Evolutionary conservation across 176 grass and related monocot species (phyloP).

Genomic region (Hordeum vulgare): DNA sequence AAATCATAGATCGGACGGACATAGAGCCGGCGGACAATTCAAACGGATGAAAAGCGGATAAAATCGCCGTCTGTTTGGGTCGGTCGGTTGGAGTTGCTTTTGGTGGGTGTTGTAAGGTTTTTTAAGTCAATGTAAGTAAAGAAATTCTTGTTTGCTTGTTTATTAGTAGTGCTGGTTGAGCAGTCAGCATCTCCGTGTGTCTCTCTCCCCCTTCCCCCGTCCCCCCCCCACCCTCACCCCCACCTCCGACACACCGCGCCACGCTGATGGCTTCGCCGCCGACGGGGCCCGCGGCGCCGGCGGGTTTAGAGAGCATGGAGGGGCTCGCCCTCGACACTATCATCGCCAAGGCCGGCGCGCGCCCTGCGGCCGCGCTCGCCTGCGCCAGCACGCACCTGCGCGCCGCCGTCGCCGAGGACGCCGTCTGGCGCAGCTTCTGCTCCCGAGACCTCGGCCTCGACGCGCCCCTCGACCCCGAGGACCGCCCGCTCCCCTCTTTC

Average conservation of each 20-base stretch:
- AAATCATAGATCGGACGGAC: too few relatives aligned
- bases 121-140: too few relatives aligned
- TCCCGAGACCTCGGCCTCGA: constrained; percentile 45
- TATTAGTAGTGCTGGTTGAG: too few relatives aligned
- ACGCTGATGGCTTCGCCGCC: constrained; percentile 16
- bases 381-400: constrained; percentile 60
- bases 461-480: constrained; percentile 58
- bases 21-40: too few relatives aligned
- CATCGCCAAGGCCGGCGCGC: constrained; percentile 44
- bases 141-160: too few relatives aligned
- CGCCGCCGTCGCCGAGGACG: constrained; percentile 41
- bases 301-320: constrained; percentile 46
- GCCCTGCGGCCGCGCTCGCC: constrained; percentile 44
- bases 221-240: too few relatives aligned
- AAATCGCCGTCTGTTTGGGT: too few relatives aligned
- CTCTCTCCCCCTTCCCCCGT: not conserved
- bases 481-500: constrained; percentile 51
- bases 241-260: not conserved
- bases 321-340: constrained; percentile 59
- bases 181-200: not conserved
- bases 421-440: constrained; percentile 71
- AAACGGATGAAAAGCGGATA: too few relatives aligned
- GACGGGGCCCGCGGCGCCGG: not conserved
- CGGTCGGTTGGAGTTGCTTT: too few relatives aligned
- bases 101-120: too few relatives aligned